Conservation (phyloP, 2,329 filamentous ascomycete genomes). For the Stachybotrys echinatus region DNA sequence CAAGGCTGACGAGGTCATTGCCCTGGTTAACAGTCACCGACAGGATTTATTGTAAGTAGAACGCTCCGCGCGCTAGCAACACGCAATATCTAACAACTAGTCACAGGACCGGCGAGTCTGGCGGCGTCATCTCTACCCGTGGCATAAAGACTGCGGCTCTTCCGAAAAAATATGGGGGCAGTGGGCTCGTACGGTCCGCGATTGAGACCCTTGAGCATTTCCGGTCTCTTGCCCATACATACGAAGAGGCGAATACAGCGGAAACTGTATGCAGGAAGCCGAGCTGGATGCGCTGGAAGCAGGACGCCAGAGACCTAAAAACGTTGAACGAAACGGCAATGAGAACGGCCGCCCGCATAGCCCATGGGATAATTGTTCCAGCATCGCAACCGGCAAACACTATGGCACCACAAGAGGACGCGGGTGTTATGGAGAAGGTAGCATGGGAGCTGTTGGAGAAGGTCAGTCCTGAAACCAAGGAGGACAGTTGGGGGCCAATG, state of each 20-base stretch:
- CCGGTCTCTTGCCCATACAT: constrained; percentile 12
- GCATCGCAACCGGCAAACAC: background rate
- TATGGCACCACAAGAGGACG: background rate
- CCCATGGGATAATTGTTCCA: constrained; percentile 22
- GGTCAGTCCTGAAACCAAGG: constrained; percentile 10
- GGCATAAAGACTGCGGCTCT: too few species aligned
- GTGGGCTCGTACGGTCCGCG: too few species aligned
- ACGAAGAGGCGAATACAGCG: constrained; percentile 14
- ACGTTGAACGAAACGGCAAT: constrained; percentile 20
- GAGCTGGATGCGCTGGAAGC: constrained; percentile 22
- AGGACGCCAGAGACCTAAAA: constrained; percentile 23
- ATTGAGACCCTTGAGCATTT: constrained; percentile 11
- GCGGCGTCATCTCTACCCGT: background rate
- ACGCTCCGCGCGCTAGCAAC: background rate
- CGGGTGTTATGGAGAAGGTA: constrained; percentile 22
- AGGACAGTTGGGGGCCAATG: constrained; percentile 25
- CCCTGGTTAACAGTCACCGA: background rate
- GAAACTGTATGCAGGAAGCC: constrained; percentile 12
- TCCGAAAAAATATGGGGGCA: too few species aligned
- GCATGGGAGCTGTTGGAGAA: constrained; percentile 26
- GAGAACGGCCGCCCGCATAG: constrained; percentile 13
- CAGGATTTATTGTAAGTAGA: background rate
- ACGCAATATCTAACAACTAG: background rate
- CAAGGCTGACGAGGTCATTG: background rate
- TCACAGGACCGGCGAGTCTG: background rate